phyloP scores from a whole-genome alignment of 805 yeast genomes.

The Zygotorulaspora sp. region DNA sequence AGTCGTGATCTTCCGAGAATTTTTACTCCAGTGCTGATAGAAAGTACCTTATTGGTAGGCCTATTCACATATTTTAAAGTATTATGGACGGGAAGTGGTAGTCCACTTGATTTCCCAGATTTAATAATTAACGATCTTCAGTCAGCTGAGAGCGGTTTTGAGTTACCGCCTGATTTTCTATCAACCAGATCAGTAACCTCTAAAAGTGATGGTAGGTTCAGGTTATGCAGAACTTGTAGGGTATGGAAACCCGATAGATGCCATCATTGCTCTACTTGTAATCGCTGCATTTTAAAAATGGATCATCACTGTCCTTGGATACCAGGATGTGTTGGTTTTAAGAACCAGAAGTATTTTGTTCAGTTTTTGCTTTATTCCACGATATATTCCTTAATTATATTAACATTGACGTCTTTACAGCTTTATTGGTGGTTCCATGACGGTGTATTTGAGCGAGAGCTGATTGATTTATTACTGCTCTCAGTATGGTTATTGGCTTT shows the following conservation, averaged over 20 bases:
- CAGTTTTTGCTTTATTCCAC: constrained; percentile 62
- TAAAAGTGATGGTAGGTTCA: constrained; percentile 56
- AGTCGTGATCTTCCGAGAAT: constrained; percentile 15
- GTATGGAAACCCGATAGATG: constrained; percentile 79
- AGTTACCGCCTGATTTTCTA: constrained; percentile 43
- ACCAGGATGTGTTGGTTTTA: constrained; percentile 78
- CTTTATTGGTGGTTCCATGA: constrained; percentile 46
- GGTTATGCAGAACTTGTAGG: constrained; percentile 66
- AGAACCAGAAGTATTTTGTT: constrained; percentile 72
- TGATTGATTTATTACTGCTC: constrained; percentile 55
- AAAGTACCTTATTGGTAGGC: constrained; percentile 11
- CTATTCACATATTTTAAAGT: constrained; percentile 51
- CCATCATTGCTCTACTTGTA: constrained; percentile 80
- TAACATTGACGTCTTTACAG: constrained; percentile 38
- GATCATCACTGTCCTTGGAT: constrained; percentile 98
- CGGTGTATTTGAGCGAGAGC: constrained; percentile 38
- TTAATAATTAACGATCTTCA: constrained; percentile 35
- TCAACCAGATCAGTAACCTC: constrained; percentile 41
- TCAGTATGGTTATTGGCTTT: constrained; percentile 52
- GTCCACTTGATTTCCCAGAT: constrained; percentile 54
- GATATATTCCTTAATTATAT: constrained; percentile 43
- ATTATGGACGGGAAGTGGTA: constrained; percentile 56
- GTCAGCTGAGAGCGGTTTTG: constrained; percentile 27
- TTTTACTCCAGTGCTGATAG: constrained; percentile 5
- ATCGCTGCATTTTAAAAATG: constrained; percentile 71